Evolutionary conservation across 768 basidiomycete species (phyloP).

Genomic region (Amanita brunnescens): DNA sequence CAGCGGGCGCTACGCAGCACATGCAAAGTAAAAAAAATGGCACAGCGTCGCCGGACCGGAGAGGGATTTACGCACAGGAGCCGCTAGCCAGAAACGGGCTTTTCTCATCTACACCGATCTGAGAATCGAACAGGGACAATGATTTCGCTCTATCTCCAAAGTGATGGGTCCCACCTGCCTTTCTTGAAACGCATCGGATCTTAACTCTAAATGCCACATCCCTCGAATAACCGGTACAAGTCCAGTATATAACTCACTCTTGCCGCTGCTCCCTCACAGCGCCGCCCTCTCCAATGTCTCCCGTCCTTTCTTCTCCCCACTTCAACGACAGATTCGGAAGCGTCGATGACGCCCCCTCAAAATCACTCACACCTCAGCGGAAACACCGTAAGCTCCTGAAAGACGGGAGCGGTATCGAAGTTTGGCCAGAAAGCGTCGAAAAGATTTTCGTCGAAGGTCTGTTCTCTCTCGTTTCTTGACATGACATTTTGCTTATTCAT

Average conservation of each 20-base stretch:
- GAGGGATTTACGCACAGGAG: background rate
- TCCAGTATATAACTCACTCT: constrained; percentile 18
- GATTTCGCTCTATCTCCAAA: constrained; percentile 32
- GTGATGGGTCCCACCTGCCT: constrained; percentile 41
- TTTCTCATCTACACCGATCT: constrained; percentile 9
- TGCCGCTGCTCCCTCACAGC: constrained; percentile 5
- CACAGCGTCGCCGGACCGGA: background rate
- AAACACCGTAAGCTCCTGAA: constrained; percentile 82
- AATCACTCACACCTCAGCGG: constrained; percentile 61
- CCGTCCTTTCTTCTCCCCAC: constrained; percentile 18
- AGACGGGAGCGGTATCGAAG: constrained; percentile 66
- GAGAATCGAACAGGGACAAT: constrained; percentile 10
- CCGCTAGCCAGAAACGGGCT: constrained; percentile 10
- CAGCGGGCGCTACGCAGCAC: background rate
- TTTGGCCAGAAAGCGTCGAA: constrained; percentile 78
- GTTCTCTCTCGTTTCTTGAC: constrained; percentile 6
- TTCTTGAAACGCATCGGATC: constrained; percentile 44
- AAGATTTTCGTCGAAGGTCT: constrained; percentile 68
- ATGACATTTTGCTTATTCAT: constrained; percentile 1
- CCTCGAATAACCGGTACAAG: constrained; percentile 16
- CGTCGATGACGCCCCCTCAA: constrained; percentile 10
- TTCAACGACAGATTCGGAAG: constrained; percentile 23
- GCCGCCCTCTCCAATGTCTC: constrained; percentile 16
- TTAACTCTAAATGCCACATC: constrained; percentile 22
- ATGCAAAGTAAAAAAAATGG: background rate